Evolutionary conservation across 2,329 filamentous ascomycete genomes (phyloP), one percentile per base, ranked within the genome.

Genomic region (Diaporthe batatas): DNA sequence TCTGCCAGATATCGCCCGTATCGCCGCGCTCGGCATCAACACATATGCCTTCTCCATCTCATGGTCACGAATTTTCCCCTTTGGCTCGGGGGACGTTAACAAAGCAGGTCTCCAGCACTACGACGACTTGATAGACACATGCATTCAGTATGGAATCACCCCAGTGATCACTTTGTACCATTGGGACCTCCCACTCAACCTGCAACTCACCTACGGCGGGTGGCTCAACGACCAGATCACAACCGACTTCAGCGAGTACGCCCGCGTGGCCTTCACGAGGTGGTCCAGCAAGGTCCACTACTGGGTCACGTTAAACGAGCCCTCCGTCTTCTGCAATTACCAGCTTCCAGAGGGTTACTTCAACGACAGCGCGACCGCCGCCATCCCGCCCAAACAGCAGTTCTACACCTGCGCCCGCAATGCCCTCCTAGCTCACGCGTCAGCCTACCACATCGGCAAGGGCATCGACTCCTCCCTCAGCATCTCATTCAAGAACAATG

Each of bases 151-250:
- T 34, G 55, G 68, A 2, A 42, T 70, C 55, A 62, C 21, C 2
- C 68, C 68, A 11, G 55, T 70, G 1, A 44, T 70, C 0, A 62
- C 68, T 23, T 23, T 70, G 1, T 70, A 70, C 29, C 68, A 70
- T 23, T 70, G 68, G 68, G 68, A 70, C 23, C 68, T 70, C n/a
- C 68, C 68, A 5, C 68, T 70, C 18, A 70, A 21, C 34, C 68
- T 70, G 1, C 68, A 70, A 29, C 55, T 70, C 55, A 39, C 32
- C 29, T 70, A 70, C 14, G 68, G 68, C 11, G 68, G 68, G 1
- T 70, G 68, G 68, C 55, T 70, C n/a, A 11, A 53, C 29, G 68
- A 70, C n/a, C 68, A 53, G 68, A 70, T 70, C 55, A 62, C 36
- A 3, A 53, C 6, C 32, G 68, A 70, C 68, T 70, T 70, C 42